These are phyloP conservation scores for Saururus chinensis DNA, from an alignment of 164 flowering plant species.

Conservation along the genomic window DNA sequence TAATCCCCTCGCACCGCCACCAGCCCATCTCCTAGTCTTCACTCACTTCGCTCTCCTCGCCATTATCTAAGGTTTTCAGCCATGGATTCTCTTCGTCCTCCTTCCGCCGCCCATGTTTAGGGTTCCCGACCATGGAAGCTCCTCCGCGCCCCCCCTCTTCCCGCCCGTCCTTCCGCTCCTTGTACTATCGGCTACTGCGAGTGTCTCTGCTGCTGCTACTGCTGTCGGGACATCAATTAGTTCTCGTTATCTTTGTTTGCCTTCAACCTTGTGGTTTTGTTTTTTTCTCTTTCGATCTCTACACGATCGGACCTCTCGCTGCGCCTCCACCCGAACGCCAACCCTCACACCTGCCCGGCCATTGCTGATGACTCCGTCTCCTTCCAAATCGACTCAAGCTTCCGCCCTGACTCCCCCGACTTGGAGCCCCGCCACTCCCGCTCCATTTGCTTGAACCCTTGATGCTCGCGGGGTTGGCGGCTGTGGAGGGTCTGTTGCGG, in stretches of 20 bases:
- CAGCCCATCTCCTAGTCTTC: not conserved
- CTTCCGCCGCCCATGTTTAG: not conserved
- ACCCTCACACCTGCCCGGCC: conserved; percentile 10
- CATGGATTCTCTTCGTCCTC: not conserved
- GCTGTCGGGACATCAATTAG: conserved; percentile 12
- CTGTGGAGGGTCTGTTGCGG: not conserved
- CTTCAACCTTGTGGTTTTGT: not conserved
- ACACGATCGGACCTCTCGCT: conserved; percentile 31
- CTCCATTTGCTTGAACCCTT: conserved; percentile 30
- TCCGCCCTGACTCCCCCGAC: conserved; percentile 8
- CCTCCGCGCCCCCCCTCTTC: conserved; percentile 7
- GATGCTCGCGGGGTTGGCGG: not conserved
- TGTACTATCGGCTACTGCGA: conserved; percentile 23
- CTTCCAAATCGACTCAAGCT: conserved; percentile 29
- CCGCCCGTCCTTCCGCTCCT: conserved; percentile 14
- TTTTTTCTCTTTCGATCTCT: conserved; percentile 14
- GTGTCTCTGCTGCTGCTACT: conserved; percentile 37
- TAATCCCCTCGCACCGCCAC: not conserved
- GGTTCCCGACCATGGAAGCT: conserved; percentile 15
- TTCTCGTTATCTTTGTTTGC: not conserved
- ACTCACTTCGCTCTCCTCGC: not conserved
- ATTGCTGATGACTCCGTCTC: conserved; percentile 26
- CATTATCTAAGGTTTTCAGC: not conserved
- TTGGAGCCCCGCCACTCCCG: conserved; percentile 18
- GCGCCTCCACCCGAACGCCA: not conserved